A percentile compares a stretch with the other conserved stretches of the same genome.
phyloP scores from a whole-genome alignment of 495 filamentous ascomycete genomes.

The Penicillium paxilli region DNA sequence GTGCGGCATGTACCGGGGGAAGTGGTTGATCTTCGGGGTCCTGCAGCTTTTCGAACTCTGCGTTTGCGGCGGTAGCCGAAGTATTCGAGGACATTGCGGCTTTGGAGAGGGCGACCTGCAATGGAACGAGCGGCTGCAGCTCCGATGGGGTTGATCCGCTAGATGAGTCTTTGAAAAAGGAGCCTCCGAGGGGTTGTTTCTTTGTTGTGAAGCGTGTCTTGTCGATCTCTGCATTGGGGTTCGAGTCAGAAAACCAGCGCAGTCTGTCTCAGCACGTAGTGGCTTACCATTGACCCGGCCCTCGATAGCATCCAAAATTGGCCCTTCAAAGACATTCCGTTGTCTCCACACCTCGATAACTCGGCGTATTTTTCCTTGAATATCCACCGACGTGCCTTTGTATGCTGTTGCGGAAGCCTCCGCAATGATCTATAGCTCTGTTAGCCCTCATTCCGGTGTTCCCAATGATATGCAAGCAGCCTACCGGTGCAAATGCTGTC shows the following conservation, averaged over 20 bases:
- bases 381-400: conserved; percentile 77
- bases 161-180: conserved; percentile 60
- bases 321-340: conserved; percentile 77
- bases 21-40: conserved; percentile 68
- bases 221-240: conserved; percentile 65
- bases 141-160: conserved; percentile 67
- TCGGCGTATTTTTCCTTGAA: conserved; percentile 82
- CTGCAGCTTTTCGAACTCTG: conserved; percentile 79
- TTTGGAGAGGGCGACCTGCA: conserved; percentile 73
- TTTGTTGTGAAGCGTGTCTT: conserved; percentile 65
- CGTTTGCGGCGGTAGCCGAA: conserved; percentile 64
- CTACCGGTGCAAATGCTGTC: conserved; percentile 78
- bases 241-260: conserved; percentile 6
- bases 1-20: conserved; percentile 87
- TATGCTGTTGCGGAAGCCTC: conserved; percentile 85
- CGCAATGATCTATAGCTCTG: conserved; percentile 62
- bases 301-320: conserved; percentile 77
- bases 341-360: conserved; percentile 95
- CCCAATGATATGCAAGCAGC: conserved; percentile 10
- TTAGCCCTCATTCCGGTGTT: conserved; percentile 19
- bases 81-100: conserved; percentile 60
- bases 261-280: neutral
- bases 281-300: conserved; percentile 69
- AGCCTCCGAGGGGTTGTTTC: conserved; percentile 68
- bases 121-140: conserved; percentile 67